Percentiles rank a stretch among this genome's conserved stretches.
These are phyloP conservation scores for Lecanicillium sp. DNA, from an alignment of 2,329 filamentous ascomycete genomes.

Conservation along the genomic window DNA sequence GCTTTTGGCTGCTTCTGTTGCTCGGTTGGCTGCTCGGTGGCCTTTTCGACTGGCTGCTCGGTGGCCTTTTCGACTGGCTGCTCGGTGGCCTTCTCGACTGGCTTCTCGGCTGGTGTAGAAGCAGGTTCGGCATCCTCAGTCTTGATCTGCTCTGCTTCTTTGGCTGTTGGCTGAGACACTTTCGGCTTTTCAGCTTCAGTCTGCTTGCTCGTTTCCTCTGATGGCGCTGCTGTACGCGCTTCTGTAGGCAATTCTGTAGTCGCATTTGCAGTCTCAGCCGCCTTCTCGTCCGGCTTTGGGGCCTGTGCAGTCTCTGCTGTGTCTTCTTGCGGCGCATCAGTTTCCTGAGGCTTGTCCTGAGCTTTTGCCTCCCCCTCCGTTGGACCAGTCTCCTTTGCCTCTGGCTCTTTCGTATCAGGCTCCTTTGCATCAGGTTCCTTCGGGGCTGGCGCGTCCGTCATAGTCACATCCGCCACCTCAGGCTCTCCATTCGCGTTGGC, in stretches of 20 bases:
- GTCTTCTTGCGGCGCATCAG: background rate
- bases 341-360: background rate
- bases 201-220: background rate
- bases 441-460: background rate
- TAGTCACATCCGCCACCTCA: slow-evolving; percentile 1
- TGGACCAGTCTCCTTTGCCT: background rate
- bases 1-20: too few species aligned
- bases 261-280: background rate
- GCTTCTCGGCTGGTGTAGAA: background rate
- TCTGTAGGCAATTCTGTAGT: background rate
- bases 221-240: background rate
- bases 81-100: background rate
- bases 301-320: too few species aligned
- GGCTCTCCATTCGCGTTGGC: background rate
- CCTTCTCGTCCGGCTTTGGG: background rate
- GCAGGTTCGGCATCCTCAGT: too few species aligned
- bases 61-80: background rate
- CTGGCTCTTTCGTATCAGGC: too few species aligned
- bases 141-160: background rate
- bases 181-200: background rate
- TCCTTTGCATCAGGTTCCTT: background rate
- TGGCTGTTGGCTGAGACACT: background rate
- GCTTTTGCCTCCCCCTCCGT: background rate
- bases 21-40: too few species aligned
- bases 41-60: background rate